Base-by-base conservation (phyloP, 164 flowering plant genomes). In the Hamamelis virginiana region DNA sequence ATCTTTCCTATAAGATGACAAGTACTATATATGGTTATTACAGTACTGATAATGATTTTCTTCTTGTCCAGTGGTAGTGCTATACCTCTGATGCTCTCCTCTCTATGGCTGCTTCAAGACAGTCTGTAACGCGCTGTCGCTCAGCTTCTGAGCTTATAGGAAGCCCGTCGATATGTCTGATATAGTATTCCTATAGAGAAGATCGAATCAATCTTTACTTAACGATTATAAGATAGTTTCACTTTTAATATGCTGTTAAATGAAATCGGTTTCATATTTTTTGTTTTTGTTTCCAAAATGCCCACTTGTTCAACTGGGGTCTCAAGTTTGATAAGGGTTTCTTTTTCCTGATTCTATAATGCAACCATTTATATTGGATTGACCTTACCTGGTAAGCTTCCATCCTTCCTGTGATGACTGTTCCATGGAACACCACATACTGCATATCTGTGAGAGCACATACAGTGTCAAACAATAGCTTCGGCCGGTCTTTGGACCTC, bases 361-460 rank as follows among this genome's bases (percentile, higher is more conserved):
- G n/a, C n/a, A n/a, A n/a, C n/a, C n/a, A n/a, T n/a, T n/a, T n/a
- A n/a, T 16, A 18, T 11, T 50, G 9, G 51, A 25, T n/a, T 43
- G 61, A 65, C 72, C 79, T 69, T 75, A 88, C 93, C 89, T 90
- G 91, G 76, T 78, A 88, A 56, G 97, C 92, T 74, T 91, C 90
- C 68, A 50, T 69, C 58, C 73, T 77, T 70, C 79, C 90, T 0
- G 89, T 78, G 63, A 68, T 64, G 69, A 91, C 88, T 70, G 82
- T 83, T 25, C 88, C 95, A 75, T 91, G 97, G 75, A 83, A 90
- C 43, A 89, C 86, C n/a, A 90, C 91, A 80, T 89, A 91, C 67
- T 91, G 83, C 97, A 91, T 91, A 69, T 89, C 95, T 1, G 97
- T 91, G 6, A 91, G 72, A 38, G 95, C 82, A 77, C 97, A 91